These are phyloP conservation scores for Geotrichum klebahnii DNA, from an alignment of 1,139 yeast genomes.

Conservation along the genomic window DNA sequence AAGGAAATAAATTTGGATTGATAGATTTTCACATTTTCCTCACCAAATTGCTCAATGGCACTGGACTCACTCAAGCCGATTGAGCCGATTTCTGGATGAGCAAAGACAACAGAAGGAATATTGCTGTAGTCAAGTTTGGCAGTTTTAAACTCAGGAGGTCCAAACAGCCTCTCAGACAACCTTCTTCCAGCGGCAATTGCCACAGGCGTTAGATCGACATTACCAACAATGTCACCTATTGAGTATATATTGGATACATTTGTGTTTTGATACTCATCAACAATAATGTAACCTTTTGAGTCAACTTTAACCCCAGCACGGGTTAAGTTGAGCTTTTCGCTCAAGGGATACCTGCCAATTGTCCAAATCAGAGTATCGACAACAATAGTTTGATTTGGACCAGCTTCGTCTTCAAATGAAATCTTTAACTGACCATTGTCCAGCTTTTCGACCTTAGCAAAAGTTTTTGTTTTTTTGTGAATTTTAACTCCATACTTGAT, in stretches of 20 bases:
- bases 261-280: conserved; percentile 82
- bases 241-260: conserved; percentile 68
- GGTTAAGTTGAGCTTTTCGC: conserved; percentile 66
- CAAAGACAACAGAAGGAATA: conserved; percentile 86
- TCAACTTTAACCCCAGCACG: conserved; percentile 53
- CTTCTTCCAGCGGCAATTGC: conserved; percentile 98
- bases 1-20: conserved; percentile 78
- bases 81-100: conserved; percentile 96
- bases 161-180: conserved; percentile 84
- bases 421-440: conserved; percentile 55
- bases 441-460: conserved; percentile 56
- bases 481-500: conserved; percentile 73
- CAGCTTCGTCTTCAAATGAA: background rate
- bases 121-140: conserved; percentile 77
- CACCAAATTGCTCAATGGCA: conserved; percentile 74
- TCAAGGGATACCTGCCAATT: conserved; percentile 75
- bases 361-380: conserved; percentile 91
- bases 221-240: conserved; percentile 87
- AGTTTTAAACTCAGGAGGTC: conserved; percentile 60
- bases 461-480: conserved; percentile 58
- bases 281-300: background rate
- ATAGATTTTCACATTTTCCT: conserved; percentile 74
- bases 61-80: conserved; percentile 78
- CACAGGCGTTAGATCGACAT: conserved; percentile 88
- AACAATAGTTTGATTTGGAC: conserved; percentile 12